A percentile compares a stretch with the other conserved stretches of the same genome.
These are phyloP conservation scores for Trametes cubensis DNA, from an alignment of 768 basidiomycete species.

Conservation along the genomic window DNA sequence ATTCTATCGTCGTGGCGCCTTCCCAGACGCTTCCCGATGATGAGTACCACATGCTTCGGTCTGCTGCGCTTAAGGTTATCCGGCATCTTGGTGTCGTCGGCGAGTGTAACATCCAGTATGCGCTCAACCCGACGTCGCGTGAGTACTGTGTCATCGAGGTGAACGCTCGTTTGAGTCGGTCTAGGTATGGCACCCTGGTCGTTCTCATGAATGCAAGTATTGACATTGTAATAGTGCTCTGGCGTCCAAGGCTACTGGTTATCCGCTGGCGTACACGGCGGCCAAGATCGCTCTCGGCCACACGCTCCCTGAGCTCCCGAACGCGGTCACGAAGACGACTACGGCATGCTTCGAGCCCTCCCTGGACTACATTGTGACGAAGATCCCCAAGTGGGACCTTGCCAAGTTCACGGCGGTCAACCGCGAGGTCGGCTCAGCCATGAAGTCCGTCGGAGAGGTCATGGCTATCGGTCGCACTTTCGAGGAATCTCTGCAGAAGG, in stretches of 20 bases:
- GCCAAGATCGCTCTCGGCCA: slow-evolving; percentile 98
- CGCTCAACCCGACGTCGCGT: slow-evolving; percentile 86
- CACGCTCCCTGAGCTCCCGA: slow-evolving; percentile 96
- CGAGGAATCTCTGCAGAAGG: slow-evolving; percentile 98
- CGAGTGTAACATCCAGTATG: slow-evolving; percentile 98
- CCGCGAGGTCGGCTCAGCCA: slow-evolving; percentile 92
- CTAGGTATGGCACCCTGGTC: slow-evolving; percentile 51
- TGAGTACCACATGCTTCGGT: slow-evolving; percentile 98
- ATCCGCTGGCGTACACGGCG: slow-evolving; percentile 98
- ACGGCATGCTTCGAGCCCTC: slow-evolving; percentile 99
- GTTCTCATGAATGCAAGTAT: neutral
- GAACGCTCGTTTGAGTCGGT: slow-evolving; percentile 91
- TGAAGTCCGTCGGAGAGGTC: slow-evolving; percentile 99
- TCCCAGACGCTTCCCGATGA: slow-evolving; percentile 97
- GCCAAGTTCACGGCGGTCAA: slow-evolving; percentile 97
- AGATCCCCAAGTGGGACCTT: slow-evolving; percentile 99
- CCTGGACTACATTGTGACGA: slow-evolving; percentile 98
- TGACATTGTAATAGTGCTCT: slow-evolving; percentile 62
- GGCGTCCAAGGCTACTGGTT: slow-evolving; percentile 98
- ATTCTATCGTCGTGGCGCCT: slow-evolving; percentile 98
- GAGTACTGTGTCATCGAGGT: slow-evolving; percentile 99
- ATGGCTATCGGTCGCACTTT: slow-evolving; percentile 99
- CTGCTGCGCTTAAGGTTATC: slow-evolving; percentile 88
- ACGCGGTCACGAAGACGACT: slow-evolving; percentile 98
- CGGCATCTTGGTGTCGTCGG: slow-evolving; percentile 91